These are phyloP conservation scores for Rehmannia glutinosa DNA, from an alignment of 257 asterid genomes.

Conservation along the genomic window DNA sequence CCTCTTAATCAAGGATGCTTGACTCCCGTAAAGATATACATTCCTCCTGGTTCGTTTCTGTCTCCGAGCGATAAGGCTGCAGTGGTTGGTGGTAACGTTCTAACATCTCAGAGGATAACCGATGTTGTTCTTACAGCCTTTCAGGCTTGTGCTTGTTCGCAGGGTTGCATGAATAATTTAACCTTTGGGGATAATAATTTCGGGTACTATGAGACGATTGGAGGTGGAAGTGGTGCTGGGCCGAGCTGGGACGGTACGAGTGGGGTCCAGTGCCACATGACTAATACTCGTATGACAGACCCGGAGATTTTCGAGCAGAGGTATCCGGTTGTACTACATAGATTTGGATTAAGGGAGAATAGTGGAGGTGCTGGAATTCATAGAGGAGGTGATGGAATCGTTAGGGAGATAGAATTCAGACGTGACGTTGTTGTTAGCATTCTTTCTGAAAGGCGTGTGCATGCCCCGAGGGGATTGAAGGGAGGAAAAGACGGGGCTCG, in stretches of 20 bases:
- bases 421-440: constrained; percentile 74
- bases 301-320: constrained; percentile 97
- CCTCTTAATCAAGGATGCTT: constrained; percentile 97
- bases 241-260: constrained; percentile 90
- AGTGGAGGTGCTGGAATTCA: constrained; percentile 82
- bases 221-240: constrained; percentile 96
- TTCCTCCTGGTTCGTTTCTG: constrained; percentile 82
- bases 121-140: constrained; percentile 93
- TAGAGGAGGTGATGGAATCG: constrained; percentile 87
- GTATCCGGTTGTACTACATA: constrained; percentile 77
- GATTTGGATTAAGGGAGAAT: constrained; percentile 67
- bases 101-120: constrained; percentile 87
- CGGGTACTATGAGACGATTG: constrained; percentile 93
- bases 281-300: constrained; percentile 96
- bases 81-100: constrained; percentile 93
- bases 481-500: constrained; percentile 79
- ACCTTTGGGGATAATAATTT: constrained; percentile 86
- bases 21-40: constrained; percentile 76
- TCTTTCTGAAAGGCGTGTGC: constrained; percentile 94
- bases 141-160: constrained; percentile 92
- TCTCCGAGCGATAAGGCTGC: constrained; percentile 94
- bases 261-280: constrained; percentile 99
- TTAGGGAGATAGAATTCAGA: constrained; percentile 82
- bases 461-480: constrained; percentile 80
- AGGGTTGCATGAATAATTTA: constrained; percentile 95